Conservation (phyloP, 164 flowering plant species). For the Hamamelis virginiana region DNA sequence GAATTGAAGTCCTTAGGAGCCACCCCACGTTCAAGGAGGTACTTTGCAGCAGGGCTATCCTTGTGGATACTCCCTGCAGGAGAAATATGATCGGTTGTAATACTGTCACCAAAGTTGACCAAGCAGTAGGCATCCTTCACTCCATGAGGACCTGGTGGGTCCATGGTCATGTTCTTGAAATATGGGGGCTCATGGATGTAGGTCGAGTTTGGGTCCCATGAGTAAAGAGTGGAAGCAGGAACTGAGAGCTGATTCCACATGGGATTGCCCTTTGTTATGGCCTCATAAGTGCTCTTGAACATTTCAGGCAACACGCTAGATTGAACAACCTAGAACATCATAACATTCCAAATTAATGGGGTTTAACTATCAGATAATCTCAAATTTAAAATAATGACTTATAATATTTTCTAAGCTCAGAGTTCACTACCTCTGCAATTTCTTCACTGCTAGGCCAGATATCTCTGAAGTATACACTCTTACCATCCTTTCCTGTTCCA, state of each 20-base stretch:
- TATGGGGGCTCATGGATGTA: conserved; percentile 91
- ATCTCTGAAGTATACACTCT: conserved; percentile 71
- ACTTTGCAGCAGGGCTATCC: conserved; percentile 80
- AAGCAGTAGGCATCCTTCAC: conserved; percentile 78
- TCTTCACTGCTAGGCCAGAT: conserved; percentile 69
- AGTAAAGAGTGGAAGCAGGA: conserved; percentile 44
- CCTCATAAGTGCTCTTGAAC: conserved; percentile 70
- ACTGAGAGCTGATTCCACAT: conserved; percentile 78
- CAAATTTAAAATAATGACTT: background rate
- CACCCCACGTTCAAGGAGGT: conserved; percentile 62
- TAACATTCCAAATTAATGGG: conserved; percentile 1
- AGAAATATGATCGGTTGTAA: conserved; percentile 77
- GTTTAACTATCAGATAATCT: background rate
- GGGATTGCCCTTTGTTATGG: conserved; percentile 78
- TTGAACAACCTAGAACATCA: conserved; percentile 39
- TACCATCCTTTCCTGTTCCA: conserved; percentile 73
- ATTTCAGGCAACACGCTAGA: conserved; percentile 66
- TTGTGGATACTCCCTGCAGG: conserved; percentile 80
- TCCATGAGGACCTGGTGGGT: conserved; percentile 67
- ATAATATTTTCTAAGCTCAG: background rate
- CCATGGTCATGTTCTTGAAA: conserved; percentile 62
- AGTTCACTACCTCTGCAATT: conserved; percentile 50
- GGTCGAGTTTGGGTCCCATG: conserved; percentile 84
- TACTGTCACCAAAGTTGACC: conserved; percentile 76
- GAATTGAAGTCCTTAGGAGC: conserved; percentile 66